Evolutionary conservation across 805 yeast species (phyloP).

Genomic region (Candida schatavii): DNA sequence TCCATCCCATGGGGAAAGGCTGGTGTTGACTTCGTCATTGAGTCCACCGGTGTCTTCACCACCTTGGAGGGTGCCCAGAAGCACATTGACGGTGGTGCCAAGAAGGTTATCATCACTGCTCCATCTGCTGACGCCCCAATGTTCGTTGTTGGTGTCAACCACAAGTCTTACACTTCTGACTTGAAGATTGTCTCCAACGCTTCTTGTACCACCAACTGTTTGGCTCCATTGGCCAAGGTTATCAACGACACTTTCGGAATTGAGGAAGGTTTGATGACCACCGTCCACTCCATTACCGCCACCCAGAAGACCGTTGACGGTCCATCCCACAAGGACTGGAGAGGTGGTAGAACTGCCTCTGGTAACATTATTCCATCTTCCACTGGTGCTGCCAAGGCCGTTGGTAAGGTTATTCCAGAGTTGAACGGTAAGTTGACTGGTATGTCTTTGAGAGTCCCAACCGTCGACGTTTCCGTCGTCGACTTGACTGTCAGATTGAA

Average conservation of each 20-base stretch:
- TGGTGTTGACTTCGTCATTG: constrained; percentile 84
- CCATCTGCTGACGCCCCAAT: constrained; percentile 93
- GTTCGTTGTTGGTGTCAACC: constrained; percentile 92
- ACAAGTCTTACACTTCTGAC: constrained; percentile 72
- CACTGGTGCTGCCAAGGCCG: constrained; percentile 98
- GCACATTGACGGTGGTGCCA: constrained; percentile 89
- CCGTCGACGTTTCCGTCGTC: constrained; percentile 89
- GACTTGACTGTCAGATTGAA: constrained; percentile 83
- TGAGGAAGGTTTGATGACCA: constrained; percentile 92
- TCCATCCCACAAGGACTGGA: constrained; percentile 97
- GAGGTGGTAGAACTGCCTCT: constrained; percentile 97
- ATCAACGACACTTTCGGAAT: constrained; percentile 82
- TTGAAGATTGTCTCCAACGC: constrained; percentile 83
- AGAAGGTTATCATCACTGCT: constrained; percentile 92
- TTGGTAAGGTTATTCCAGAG: constrained; percentile 90
- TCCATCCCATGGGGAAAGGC: constrained; percentile 82
- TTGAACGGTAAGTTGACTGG: constrained; percentile 93
- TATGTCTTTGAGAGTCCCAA: constrained; percentile 91
- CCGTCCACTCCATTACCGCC: constrained; percentile 94
- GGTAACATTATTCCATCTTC: constrained; percentile 95
- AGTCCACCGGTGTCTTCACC: constrained; percentile 95
- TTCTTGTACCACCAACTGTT: constrained; percentile 93
- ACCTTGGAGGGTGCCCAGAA: constrained; percentile 73
- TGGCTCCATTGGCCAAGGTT: constrained; percentile 92
- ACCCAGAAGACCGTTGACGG: constrained; percentile 97